These are phyloP conservation scores for Nannizziopsis arthrosporioides DNA, from an alignment of 2,329 filamentous ascomycete genomes.

Conservation along the genomic window DNA sequence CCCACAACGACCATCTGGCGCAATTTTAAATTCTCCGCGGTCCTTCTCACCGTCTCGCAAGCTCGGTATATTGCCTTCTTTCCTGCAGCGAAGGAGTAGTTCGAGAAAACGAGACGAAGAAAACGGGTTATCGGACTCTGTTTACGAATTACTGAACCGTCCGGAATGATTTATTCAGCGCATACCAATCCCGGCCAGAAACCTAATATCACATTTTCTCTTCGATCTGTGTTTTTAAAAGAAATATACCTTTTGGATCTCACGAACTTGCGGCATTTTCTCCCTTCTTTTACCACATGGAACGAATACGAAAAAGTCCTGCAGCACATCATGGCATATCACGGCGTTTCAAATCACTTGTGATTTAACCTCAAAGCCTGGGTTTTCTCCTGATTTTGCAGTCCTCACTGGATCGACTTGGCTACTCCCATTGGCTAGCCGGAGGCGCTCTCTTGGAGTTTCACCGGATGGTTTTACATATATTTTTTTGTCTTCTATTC, in stretches of 20 bases:
- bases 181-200: neutral
- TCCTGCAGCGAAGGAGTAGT: conserved; percentile 29
- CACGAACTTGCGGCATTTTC: neutral
- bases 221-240: too few species aligned
- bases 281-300: too few species aligned
- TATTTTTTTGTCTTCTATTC: neutral
- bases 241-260: neutral
- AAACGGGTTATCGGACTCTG: conserved; percentile 23
- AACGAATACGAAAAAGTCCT: neutral
- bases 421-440: neutral
- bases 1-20: conserved; percentile 12
- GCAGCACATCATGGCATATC: conserved; percentile 2
- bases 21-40: conserved; percentile 5
- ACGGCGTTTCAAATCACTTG: conserved; percentile 2
- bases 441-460: conserved; percentile 5
- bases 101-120: conserved; percentile 33
- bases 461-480: neutral
- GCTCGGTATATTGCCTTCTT: conserved; percentile 25
- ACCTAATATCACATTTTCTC: neutral
- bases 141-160: conserved; percentile 26
- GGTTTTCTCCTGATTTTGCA: too few species aligned
- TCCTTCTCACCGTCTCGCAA: conserved; percentile 27
- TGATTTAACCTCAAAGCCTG: neutral
- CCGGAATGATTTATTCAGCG: conserved; percentile 4
- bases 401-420: neutral